These are phyloP conservation scores for Backusella macrospora DNA, from an alignment of 192 early-diverging fungal genomes.

Conservation along the genomic window DNA sequence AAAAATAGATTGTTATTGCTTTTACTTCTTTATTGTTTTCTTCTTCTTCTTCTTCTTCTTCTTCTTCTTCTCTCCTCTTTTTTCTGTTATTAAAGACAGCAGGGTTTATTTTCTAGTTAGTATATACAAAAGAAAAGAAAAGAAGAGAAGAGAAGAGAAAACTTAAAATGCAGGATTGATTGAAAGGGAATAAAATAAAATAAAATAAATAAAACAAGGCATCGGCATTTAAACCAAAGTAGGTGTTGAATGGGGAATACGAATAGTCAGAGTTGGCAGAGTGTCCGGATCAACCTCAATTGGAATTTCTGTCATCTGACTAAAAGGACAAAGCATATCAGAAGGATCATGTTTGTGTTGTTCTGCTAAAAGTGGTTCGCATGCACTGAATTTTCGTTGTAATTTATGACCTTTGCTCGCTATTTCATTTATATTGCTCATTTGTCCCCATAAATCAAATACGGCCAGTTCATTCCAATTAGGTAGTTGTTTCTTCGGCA, in stretches of 20 bases:
- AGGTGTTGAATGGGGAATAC: not conserved
- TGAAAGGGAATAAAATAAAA: not conserved
- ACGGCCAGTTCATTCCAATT: conserved; percentile 47
- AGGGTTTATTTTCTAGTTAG: no score
- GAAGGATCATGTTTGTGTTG: conserved; percentile 32
- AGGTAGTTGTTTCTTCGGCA: conserved; percentile 39
- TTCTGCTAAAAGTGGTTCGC: conserved; percentile 24
- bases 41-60: no score
- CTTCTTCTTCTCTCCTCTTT: no score
- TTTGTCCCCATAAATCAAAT: conserved; percentile 52
- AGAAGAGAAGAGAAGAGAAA: no score
- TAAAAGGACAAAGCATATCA: conserved; percentile 47
- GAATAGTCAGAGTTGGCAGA: not conserved
- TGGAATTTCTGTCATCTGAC: conserved; percentile 15
- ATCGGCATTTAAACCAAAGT: not conserved
- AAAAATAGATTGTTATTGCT: not conserved
- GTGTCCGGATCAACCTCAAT: conserved; percentile 3
- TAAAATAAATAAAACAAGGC: no score
- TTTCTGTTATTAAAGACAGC: no score
- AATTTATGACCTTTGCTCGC: conserved; percentile 37
- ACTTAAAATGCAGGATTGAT: conserved; percentile 8
- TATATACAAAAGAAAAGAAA: not conserved
- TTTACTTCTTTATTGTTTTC: not conserved
- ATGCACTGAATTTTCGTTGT: conserved; percentile 46
- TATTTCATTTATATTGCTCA: conserved; percentile 10